Evolutionary conservation across 495 filamentous ascomycete species (phyloP), one percentile per base, ranked within the genome.

Genomic region (Penicillium angulare): DNA sequence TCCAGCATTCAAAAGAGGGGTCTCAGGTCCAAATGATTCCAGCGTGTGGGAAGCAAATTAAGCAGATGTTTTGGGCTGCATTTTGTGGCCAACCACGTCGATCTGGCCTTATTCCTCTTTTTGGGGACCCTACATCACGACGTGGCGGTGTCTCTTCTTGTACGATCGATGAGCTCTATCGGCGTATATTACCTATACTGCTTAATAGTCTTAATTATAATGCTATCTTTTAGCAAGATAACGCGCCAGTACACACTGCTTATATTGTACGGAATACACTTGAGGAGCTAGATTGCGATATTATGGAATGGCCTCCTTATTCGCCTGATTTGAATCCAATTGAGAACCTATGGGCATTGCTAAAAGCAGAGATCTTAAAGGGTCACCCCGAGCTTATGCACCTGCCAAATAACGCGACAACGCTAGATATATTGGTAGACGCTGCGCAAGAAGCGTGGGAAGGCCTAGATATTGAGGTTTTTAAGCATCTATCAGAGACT

Each of bases 301-400:
- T 64, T 3, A 39, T 56, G 47, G 47, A 55, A 20, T 55, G 53
- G 34, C 57, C 58, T 12, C 53, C 49, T 3, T 41, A 51, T 27
- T 63, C 54, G 4, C 60, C 60, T 24, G 53, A 62, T 60, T 34
- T 59, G 13, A 63, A 62, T 39, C 58, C 51, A n/a, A 66, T 64
- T 53, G 56, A 63, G 32, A 56, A 63, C 40, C 47, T 61, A 2
- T 64, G 55, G 51, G 50, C 53, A 1, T 41, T 48, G 5, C 20
- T 63, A 6, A 59, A 33, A n/a, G 31, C 31, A 5, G 15, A 33
- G 15, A 33, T 33, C 31, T 33, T 12, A 12, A n/a, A 33, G 15
- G 10, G 10, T 12, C 31, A 33, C 31, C 31, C 31, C 15, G 31
- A 33, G 15, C 10, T 33, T n/a, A 33, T 9, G 15, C 10, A n/a